phyloP scores from a whole-genome alignment of 441 rosid genomes.

The Euphorbia celastroides region DNA sequence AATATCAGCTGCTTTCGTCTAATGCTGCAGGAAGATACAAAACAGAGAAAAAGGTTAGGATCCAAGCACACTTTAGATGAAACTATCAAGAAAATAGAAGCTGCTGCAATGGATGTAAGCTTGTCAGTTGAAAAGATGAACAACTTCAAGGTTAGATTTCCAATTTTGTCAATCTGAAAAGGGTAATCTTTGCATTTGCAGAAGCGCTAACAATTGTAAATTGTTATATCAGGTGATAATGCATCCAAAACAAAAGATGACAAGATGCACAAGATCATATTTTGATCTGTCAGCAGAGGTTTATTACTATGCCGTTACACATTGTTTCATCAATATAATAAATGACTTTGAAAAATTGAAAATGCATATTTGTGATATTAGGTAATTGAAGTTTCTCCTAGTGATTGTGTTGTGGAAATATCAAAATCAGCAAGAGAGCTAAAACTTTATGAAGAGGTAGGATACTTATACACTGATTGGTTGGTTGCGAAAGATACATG shows the following conservation, averaged over 20 bases:
- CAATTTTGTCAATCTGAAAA: neutral
- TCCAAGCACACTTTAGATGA: constrained; percentile 62
- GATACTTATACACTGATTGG: neutral
- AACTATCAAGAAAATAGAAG: constrained; percentile 82
- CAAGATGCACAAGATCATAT: constrained; percentile 51
- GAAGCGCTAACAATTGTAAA: constrained; percentile 7
- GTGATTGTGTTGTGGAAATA: constrained; percentile 80
- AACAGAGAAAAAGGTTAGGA: constrained; percentile 57
- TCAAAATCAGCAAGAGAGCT: constrained; percentile 77
- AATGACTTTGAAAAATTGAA: constrained; percentile 6
- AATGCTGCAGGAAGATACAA: constrained; percentile 51
- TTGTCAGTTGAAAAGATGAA: constrained; percentile 59
- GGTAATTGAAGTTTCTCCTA: constrained; percentile 78
- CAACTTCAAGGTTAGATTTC: constrained; percentile 48
- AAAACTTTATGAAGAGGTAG: constrained; percentile 67
- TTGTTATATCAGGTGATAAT: constrained; percentile 55
- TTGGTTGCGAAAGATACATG: neutral
- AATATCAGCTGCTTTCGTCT: constrained; percentile 4
- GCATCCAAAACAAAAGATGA: constrained; percentile 51
- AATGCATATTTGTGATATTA: constrained; percentile 20
- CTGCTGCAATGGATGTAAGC: constrained; percentile 64
- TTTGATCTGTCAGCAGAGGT: constrained; percentile 83
- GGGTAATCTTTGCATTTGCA: neutral
- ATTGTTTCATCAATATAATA: constrained; percentile 12
- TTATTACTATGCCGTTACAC: constrained; percentile 10